Base-by-base conservation (phyloP, 768 basidiomycete species). In the Termitomyces sp. region DNA sequence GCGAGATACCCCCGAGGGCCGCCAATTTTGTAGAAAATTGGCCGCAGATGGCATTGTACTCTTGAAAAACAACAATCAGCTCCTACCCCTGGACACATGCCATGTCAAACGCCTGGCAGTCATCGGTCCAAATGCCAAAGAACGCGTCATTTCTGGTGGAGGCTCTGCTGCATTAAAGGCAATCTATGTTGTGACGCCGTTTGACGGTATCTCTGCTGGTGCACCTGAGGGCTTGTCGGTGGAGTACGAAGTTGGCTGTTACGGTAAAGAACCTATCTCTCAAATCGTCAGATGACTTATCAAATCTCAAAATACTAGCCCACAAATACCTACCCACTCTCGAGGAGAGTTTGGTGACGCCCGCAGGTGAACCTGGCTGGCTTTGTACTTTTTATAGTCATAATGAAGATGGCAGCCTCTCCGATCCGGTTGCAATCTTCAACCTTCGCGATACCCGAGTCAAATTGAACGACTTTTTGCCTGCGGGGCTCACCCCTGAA, bases 91-190 rank as follows among this genome's bases (percentile, higher is more conserved):
- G 5, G 64, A 65, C n/a, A 52, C 67, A 8, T 58, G 56, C 23
- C 66, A 64, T 30, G 67, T 75, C 38, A 77, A 75, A 62, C 80
- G 73, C 56, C 71, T 91, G 41, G 84, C 83, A 5, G 71, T 89
- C 47, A 84, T 89, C 54, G 87, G 87, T 1, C 84, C 87, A 3
- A 88, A 88, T 67, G 83, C 82, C 43, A 81, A 81, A 66, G 82
- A 79, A 50, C 69, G 79, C 40, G 75, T 87, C 6, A 82, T 89
- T 45, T 90, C 87, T 19, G 86, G 86, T 12, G 91, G 90, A 26
- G 89, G 90, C 37, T 89, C 89, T 35, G 86, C 87, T 10, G 85
- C 86, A 10, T 75, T 93, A 53, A 87, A 83, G 57, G 73, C 86
- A 1, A 81, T 78, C 15, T 89, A 88, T 72, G 74, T 82, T 30